Conservation (phyloP, 2,329 filamentous ascomycete species). For the Pyrenochaeta sp. region DNA sequence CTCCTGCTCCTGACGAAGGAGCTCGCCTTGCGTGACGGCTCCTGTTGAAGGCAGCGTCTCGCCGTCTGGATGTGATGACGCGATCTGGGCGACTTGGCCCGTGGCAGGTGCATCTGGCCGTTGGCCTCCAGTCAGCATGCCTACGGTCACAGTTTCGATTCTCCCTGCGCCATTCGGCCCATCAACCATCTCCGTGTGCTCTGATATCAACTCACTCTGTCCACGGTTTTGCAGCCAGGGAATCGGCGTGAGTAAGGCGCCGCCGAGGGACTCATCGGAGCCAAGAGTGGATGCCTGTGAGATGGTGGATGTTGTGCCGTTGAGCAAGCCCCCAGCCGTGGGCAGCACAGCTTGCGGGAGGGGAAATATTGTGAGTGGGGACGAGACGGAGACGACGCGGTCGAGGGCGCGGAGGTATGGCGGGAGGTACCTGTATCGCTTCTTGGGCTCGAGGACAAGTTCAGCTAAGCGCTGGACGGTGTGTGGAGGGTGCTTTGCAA, state of each 20-base stretch:
- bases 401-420: conserved; percentile 91
- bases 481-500: conserved; percentile 81
- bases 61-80: conserved; percentile 44
- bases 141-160: conserved; percentile 82
- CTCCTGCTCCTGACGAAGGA: conserved; percentile 85
- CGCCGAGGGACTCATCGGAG: conserved; percentile 87
- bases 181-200: conserved; percentile 81
- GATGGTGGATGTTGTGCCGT: conserved; percentile 65
- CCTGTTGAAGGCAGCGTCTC: conserved; percentile 48
- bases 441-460: conserved; percentile 77
- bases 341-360: conserved; percentile 71
- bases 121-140: conserved; percentile 55
- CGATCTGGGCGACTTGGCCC: conserved; percentile 34
- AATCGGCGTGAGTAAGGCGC: conserved; percentile 91
- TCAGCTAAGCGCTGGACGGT: conserved; percentile 93
- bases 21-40: conserved; percentile 75
- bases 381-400: conserved; percentile 89
- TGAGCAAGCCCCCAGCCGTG: conserved; percentile 62
- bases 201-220: conserved; percentile 71
- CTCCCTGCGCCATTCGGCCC: conserved; percentile 80
- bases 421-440: conserved; percentile 82
- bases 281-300: conserved; percentile 63
- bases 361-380: conserved; percentile 80
- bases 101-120: conserved; percentile 13
- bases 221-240: conserved; percentile 73